Evolutionary conservation across 176 grass and related monocot species (phyloP).

Genomic region (Paspalum notatum): DNA sequence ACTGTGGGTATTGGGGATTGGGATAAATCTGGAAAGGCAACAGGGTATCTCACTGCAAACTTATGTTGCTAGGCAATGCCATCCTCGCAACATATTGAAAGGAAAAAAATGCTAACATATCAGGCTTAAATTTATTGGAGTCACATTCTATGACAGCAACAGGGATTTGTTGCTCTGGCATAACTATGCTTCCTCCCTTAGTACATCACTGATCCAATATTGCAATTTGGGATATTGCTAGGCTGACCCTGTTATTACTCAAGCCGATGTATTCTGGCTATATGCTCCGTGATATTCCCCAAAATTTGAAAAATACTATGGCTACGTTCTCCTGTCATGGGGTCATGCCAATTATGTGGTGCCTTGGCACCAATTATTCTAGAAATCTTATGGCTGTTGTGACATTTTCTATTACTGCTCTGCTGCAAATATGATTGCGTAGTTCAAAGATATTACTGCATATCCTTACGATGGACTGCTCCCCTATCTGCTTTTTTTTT

Average conservation of each 20-base stretch:
- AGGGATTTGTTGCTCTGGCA: neutral
- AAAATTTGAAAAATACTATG: neutral
- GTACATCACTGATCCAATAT: neutral
- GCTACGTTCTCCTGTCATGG: neutral
- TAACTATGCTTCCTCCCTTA: neutral
- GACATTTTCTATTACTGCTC: neutral
- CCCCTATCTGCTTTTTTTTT: neutral
- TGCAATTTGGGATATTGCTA: neutral
- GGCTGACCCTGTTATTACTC: neutral
- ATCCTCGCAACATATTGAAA: neutral
- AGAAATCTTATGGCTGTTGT: neutral
- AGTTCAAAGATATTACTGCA: neutral
- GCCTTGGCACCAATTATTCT: neutral
- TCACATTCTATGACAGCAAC: neutral
- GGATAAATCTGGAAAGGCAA: neutral
- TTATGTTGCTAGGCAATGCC: neutral
- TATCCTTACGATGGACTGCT: neutral
- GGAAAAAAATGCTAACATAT: neutral
- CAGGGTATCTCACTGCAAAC: neutral
- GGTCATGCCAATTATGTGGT: neutral
- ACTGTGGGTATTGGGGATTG: neutral
- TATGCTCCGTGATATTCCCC: neutral
- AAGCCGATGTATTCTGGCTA: slow-evolving; percentile 6
- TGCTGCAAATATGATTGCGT: neutral
- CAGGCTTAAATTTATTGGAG: neutral